A percentile compares a stretch with the other conserved stretches of the same genome.
Evolutionary conservation across 1,139 yeast species (phyloP).

Genomic region (Geotrichum citri-aurantii): DNA sequence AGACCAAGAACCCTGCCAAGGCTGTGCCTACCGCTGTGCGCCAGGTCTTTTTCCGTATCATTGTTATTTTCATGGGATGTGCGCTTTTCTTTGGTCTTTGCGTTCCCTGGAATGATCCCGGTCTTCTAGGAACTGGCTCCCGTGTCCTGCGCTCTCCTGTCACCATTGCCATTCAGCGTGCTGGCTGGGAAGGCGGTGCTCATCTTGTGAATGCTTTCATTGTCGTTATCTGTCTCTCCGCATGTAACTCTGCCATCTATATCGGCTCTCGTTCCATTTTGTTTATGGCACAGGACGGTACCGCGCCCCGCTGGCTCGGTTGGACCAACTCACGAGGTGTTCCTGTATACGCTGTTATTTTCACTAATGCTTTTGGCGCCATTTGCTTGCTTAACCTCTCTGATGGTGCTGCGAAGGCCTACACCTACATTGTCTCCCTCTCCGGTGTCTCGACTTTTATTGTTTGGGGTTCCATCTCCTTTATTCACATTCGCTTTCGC

Average conservation of each 20-base stretch:
- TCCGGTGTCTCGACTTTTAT: constrained; percentile 54
- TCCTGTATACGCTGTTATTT: constrained; percentile 51
- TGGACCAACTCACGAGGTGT: constrained; percentile 56
- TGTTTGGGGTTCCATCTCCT: constrained; percentile 48
- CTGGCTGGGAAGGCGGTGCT: constrained; percentile 65
- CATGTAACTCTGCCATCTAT: constrained; percentile 71
- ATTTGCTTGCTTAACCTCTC: constrained; percentile 65
- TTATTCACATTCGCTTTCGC: constrained; percentile 48
- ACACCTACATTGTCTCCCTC: constrained; percentile 78
- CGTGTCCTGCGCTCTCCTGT: constrained; percentile 63
- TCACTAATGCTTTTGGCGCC: constrained; percentile 38
- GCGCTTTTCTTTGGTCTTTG: constrained; percentile 76
- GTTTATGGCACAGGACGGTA: constrained; percentile 54
- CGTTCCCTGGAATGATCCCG: constrained; percentile 70
- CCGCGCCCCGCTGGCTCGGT: constrained; percentile 55
- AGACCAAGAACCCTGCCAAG: constrained; percentile 72
- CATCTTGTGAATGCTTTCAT: constrained; percentile 72
- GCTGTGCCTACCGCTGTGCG: constrained; percentile 81
- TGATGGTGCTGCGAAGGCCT: constrained; percentile 61
- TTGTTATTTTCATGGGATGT: constrained; percentile 73
- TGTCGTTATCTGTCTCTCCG: constrained; percentile 60
- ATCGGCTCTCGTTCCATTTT: constrained; percentile 55
- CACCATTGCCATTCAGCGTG: constrained; percentile 63
- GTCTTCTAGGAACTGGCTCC: constrained; percentile 34
- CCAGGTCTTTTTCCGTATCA: constrained; percentile 74